A percentile compares a stretch with the other conserved stretches of the same genome.
These are phyloP conservation scores for Phytophthora syringae DNA, from an alignment of 352 stramenopile species.

Conservation along the genomic window DNA sequence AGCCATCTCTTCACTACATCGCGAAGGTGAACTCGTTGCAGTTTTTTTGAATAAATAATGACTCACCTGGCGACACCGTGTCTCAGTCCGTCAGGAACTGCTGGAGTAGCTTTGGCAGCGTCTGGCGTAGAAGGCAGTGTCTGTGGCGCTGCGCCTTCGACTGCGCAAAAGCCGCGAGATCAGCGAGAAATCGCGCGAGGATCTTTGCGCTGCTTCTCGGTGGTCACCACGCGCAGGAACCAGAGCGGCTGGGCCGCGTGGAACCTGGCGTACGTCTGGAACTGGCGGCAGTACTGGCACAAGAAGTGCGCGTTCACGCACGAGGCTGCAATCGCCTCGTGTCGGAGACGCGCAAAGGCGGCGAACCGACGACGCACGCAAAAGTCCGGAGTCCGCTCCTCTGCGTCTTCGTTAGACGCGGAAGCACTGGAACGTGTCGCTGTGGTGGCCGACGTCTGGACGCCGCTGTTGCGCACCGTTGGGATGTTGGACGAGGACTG, in stretches of 20 bases:
- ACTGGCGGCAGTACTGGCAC: conserved; percentile 56
- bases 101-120: conserved; percentile 44
- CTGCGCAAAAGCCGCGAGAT: conserved; percentile 45
- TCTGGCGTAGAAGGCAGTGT: conserved; percentile 37
- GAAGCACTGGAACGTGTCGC: conserved; percentile 12
- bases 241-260: conserved; percentile 42
- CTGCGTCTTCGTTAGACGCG: conserved; percentile 13
- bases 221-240: conserved; percentile 39
- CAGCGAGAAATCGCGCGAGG: conserved; percentile 44
- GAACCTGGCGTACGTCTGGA: conserved; percentile 54
- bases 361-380: conserved; percentile 35
- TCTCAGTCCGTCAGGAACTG: conserved; percentile 35
- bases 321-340: conserved; percentile 30
- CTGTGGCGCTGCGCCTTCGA: conserved; percentile 26
- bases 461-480: conserved; percentile 19
- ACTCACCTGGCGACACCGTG: too few relatives aligned
- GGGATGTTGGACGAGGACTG: conserved; percentile 32
- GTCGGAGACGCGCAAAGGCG: conserved; percentile 35
- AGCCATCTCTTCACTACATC: conserved; percentile 16
- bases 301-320: conserved; percentile 53
- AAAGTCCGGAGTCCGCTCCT: conserved; percentile 21
- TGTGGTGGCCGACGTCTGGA: conserved; percentile 5
- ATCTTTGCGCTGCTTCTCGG: conserved; percentile 49
- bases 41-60: conserved; percentile 16
- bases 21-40: background rate